Conservation (phyloP, 179 eudicot species). For the Beta macrorhiza region DNA sequence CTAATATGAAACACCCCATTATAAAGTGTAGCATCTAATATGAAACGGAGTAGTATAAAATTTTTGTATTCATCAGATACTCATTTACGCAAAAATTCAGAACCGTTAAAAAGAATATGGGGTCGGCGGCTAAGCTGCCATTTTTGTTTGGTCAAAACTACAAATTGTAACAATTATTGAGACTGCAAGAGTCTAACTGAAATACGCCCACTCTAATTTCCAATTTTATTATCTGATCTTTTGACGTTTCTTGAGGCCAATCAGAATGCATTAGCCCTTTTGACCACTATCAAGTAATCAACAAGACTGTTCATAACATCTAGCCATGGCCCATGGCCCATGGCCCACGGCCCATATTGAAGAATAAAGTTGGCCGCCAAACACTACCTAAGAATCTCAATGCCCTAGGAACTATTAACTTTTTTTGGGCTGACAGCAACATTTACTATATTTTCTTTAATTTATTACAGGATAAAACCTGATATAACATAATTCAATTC, state of each 20-base stretch:
- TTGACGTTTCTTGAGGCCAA: background rate
- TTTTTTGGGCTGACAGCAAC: background rate
- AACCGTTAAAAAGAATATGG: no score
- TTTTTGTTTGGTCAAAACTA: slow-evolving; percentile 1
- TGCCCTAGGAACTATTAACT: background rate
- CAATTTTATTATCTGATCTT: background rate
- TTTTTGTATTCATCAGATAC: no score
- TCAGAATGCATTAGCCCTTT: background rate
- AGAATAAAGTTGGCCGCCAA: background rate
- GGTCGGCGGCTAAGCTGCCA: slow-evolving; percentile 13
- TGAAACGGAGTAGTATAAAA: no score
- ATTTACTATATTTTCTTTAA: background rate
- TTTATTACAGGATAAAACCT: no score
- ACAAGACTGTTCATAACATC: no score
- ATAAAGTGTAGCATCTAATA: no score
- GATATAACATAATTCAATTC: no score
- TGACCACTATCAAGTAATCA: background rate
- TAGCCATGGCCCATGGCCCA: no score
- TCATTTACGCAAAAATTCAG: no score
- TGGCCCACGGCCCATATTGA: background rate
- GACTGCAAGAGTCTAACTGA: background rate
- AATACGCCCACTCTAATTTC: background rate
- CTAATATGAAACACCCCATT: no score
- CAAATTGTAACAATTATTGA: background rate
- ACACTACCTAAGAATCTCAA: background rate